Percentiles rank a stretch among this genome's conserved stretches.
phyloP scores from a whole-genome alignment of 2,329 filamentous ascomycete genomes.

The Colletotrichum sojae region DNA sequence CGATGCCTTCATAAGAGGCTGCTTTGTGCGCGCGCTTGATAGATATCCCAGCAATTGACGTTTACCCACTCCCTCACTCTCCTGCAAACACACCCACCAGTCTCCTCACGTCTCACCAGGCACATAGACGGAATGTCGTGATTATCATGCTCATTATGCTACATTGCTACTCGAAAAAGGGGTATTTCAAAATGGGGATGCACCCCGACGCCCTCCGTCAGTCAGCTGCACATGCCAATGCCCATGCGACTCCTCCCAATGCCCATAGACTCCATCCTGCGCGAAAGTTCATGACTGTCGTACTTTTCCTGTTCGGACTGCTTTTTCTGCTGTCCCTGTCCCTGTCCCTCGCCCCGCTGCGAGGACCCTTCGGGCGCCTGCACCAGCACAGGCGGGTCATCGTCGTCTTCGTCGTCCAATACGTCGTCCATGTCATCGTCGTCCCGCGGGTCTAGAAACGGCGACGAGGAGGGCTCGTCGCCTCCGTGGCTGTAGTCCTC shows the following conservation, averaged over 20 bases:
- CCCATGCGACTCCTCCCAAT: slow-evolving; percentile 46
- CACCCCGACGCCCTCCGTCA: slow-evolving; percentile 14
- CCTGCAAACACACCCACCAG: too few relatives aligned
- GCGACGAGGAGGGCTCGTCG: slow-evolving; percentile 35
- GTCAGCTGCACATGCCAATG: slow-evolving; percentile 43
- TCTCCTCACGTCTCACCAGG: too few relatives aligned
- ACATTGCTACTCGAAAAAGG: slow-evolving; percentile 18
- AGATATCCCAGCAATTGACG: too few relatives aligned
- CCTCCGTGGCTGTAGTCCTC: slow-evolving; percentile 25
- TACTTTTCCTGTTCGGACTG: slow-evolving; percentile 31
- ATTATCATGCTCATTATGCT: slow-evolving; percentile 13
- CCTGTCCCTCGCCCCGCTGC: not conserved
- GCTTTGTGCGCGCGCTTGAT: too few relatives aligned
- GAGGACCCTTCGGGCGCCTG: slow-evolving; percentile 15
- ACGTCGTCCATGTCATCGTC: slow-evolving; percentile 49
- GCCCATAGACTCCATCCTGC: slow-evolving; percentile 51
- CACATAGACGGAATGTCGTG: not conserved
- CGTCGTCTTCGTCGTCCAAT: slow-evolving; percentile 47
- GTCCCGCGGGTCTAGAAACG: slow-evolving; percentile 39
- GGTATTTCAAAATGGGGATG: slow-evolving; percentile 31
- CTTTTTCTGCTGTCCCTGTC: slow-evolving; percentile 15
- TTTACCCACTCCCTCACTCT: too few relatives aligned
- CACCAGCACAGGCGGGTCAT: slow-evolving; percentile 32
- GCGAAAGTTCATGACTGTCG: slow-evolving; percentile 43
- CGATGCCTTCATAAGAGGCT: too few relatives aligned